Evolutionary conservation across 768 basidiomycete species (phyloP), one percentile per base, ranked within the genome.

Genomic region (Tulasnella sp.): DNA sequence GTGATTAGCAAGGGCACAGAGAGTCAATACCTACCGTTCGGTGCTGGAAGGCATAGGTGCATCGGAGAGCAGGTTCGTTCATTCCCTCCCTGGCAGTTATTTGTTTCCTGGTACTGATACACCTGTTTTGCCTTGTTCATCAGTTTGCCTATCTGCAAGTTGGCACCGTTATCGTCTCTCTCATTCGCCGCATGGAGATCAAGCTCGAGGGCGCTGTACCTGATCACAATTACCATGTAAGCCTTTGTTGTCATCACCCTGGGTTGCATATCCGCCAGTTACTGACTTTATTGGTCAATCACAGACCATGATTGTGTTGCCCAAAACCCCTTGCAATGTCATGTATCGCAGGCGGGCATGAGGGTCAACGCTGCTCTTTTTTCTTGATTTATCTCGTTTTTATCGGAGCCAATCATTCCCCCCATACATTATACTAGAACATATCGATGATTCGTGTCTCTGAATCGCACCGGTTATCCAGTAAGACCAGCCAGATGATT

Each of bases 61-160:
- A 94, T 97, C 62, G 90, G 92, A 64, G 92, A 94, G 73, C 86
- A 85, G 75, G 84, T 83, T 48, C 9, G 49, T 1, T 4, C 15
- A n/a, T 4, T 9, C 17, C 27, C 4, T 44, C 3, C 7, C 8
- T 15, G 55, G 15, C 11, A 17, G 34, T 30, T 32, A 21, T 19
- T 27, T 52, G 15, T 4, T 56, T 47, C 23, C 45, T 43, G 32
- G 45, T 13, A 23, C 44, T 59, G 19, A 59, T 42, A 17, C 5
- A 45, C 34, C 26, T 66, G 52, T 45, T 27, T 34, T 19, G 10
- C 30, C 51, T 11, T 51, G 3, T 13, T 41, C 13, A 47, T 9
- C 67, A 92, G 83, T 98, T 98, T 68, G 96, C 96, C 24, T 94
- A 96, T 72, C 74, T 97, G 63, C 96, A 99, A 73, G 74, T 98